Percentiles rank a stretch among this genome's conserved stretches.
These are phyloP conservation scores for Coffea humblotiana DNA, from an alignment of 305 asterid genomes.

Conservation along the genomic window DNA sequence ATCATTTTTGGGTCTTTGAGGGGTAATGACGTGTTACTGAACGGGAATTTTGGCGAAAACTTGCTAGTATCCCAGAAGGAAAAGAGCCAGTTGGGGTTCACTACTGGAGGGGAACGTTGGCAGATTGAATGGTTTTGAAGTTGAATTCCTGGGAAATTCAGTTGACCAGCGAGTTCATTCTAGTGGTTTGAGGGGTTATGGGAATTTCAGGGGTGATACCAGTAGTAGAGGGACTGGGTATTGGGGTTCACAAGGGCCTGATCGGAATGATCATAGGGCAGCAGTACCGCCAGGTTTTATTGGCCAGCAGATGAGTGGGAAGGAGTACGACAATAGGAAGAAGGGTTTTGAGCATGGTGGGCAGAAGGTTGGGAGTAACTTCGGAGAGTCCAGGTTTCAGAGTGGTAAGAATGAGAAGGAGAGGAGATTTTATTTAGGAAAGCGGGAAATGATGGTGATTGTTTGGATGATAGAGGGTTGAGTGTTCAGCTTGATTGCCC, in stretches of 20 bases:
- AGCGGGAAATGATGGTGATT: conserved; percentile 20
- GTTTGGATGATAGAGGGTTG: conserved; percentile 19
- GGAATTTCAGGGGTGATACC: conserved; percentile 15
- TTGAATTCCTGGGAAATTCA: conserved; percentile 27
- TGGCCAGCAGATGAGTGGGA: conserved; percentile 32
- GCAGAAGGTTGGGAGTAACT: conserved; percentile 35
- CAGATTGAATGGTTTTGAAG: conserved; percentile 31
- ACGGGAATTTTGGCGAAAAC: conserved; percentile 27
- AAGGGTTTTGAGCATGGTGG: conserved; percentile 35
- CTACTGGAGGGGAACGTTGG: conserved; percentile 27
- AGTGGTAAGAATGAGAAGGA: conserved; percentile 26
- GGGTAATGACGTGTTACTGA: conserved; percentile 11
- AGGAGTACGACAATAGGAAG: conserved; percentile 33
- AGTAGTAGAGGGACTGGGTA: conserved; percentile 17
- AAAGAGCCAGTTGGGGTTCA: conserved; percentile 24
- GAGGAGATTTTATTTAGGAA: conserved; percentile 21
- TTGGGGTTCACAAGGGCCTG: conserved; percentile 21
- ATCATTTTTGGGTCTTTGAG: conserved; percentile 57
- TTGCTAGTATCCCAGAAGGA: conserved; percentile 12
- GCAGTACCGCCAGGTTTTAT: conserved; percentile 62
- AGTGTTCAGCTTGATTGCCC: conserved; percentile 44
- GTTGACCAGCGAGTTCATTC: conserved; percentile 31
- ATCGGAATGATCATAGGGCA: conserved; percentile 27
- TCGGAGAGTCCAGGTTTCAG: conserved; percentile 23
- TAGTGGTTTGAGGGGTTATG: conserved; percentile 24